Conservation (phyloP, 441 rosid species). For the Viola pubescens region DNA sequence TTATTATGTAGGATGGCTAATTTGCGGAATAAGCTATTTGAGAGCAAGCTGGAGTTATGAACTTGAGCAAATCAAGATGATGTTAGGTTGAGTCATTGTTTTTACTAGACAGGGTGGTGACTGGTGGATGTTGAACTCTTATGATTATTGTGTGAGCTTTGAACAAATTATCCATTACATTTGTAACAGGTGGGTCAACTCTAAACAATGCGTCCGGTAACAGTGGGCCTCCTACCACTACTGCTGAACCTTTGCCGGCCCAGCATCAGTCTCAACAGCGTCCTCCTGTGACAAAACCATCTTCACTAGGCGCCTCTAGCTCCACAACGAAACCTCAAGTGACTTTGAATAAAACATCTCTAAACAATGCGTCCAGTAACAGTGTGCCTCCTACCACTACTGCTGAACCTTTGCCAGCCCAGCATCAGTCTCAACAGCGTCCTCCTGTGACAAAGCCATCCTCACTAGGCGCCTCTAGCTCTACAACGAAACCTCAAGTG, state of each 20-base stretch:
- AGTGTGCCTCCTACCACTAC: slow-evolving; percentile 23
- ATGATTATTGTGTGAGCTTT: background rate
- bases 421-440: slow-evolving; percentile 39
- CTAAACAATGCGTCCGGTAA: slow-evolving; percentile 19
- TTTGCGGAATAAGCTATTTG: too few species aligned
- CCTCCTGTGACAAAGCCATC: slow-evolving; percentile 29
- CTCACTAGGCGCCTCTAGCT: slow-evolving; percentile 22
- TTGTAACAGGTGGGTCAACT: slow-evolving; percentile 23
- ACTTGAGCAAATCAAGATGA: too few species aligned
- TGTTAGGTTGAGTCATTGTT: too few species aligned
- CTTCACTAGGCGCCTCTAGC: slow-evolving; percentile 25
- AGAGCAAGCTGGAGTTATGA: background rate
- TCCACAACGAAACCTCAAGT: slow-evolving; percentile 39
- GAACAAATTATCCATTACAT: too few species aligned
- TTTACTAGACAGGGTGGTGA: too few species aligned
- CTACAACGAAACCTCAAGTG: slow-evolving; percentile 39
- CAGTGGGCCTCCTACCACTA: slow-evolving; percentile 23
- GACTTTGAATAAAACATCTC: slow-evolving; percentile 26
- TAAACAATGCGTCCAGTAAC: slow-evolving; percentile 16
- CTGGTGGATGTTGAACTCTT: too few species aligned
- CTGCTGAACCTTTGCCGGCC: slow-evolving; percentile 32
- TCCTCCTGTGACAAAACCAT: slow-evolving; percentile 26
- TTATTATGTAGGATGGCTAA: background rate
- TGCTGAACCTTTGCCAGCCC: slow-evolving; percentile 35
- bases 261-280: slow-evolving; percentile 42